Conservation (phyloP, 2,329 filamentous ascomycete species). For the Scedosporium minutisporum region DNA sequence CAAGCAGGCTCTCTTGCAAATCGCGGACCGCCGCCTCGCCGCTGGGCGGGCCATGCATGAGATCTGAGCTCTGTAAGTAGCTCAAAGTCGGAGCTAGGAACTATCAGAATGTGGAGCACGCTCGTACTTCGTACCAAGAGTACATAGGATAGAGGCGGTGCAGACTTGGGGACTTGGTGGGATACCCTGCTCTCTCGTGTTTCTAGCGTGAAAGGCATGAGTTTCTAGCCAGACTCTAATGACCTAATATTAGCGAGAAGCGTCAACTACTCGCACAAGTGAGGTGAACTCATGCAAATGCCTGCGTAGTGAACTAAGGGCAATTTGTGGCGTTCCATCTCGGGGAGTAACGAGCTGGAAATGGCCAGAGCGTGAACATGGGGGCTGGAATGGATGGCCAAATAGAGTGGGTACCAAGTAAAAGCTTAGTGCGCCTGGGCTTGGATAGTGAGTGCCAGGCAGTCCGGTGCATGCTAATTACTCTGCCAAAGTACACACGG, state of each 20-base stretch:
- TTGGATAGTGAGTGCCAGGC: no score
- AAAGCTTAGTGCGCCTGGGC: not conserved
- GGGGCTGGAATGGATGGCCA: not conserved
- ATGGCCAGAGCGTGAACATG: slow-evolving; percentile 1
- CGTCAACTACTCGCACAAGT: not conserved
- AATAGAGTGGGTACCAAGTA: not conserved
- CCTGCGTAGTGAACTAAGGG: not conserved
- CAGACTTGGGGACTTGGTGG: no score
- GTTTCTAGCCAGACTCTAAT: not conserved
- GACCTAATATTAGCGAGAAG: not conserved
- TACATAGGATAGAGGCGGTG: no score
- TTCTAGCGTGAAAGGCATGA: not conserved
- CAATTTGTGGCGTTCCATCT: not conserved
- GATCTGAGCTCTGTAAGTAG: no score
- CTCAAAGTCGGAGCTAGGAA: no score
- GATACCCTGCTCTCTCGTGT: not conserved
- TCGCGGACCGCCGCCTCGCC: no score
- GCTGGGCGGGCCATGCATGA: no score
- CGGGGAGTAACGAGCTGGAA: not conserved
- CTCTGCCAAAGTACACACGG: no score
- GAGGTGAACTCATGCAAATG: not conserved
- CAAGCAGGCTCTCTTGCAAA: no score
- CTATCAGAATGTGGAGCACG: no score
- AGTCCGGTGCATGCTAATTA: no score
- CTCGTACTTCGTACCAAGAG: no score